Evolutionary conservation across 129 eudicot genomes (phyloP).

Genomic region (Centaurea solstitialis): DNA sequence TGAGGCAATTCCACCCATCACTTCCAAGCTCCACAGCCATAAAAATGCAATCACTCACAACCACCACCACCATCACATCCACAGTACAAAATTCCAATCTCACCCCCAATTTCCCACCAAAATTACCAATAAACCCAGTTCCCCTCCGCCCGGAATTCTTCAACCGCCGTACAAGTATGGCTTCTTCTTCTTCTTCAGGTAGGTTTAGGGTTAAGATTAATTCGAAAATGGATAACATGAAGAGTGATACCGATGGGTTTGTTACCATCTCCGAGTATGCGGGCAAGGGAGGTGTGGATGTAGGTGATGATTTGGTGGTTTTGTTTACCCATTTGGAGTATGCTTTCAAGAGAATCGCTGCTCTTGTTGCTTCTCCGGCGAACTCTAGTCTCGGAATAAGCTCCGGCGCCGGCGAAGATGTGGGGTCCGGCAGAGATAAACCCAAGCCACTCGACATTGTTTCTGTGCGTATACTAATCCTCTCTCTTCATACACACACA

Average conservation of each 20-base stretch:
- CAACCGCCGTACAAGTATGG: slow-evolving; percentile 42
- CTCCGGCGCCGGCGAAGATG: slow-evolving; percentile 29
- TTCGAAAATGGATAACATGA: slow-evolving; percentile 28
- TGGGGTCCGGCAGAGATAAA: slow-evolving; percentile 68
- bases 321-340: slow-evolving; percentile 73
- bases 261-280: slow-evolving; percentile 61
- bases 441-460: slow-evolving; percentile 96
- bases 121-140: slow-evolving; percentile 22
- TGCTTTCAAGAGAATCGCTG: slow-evolving; percentile 90
- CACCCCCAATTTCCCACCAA: slow-evolving; percentile 39
- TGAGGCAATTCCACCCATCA: slow-evolving; percentile 5
- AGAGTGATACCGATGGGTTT: slow-evolving; percentile 15
- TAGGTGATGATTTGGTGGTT: slow-evolving; percentile 79
- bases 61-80: slow-evolving; percentile 41
- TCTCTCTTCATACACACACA: too few relatives aligned
- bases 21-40: slow-evolving; percentile 19
- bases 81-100: slow-evolving; percentile 33
- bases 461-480: slow-evolving; percentile 47
- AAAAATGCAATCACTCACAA: slow-evolving; percentile 66
- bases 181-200: slow-evolving; percentile 32
- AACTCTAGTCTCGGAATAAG: slow-evolving; percentile 56
- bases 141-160: slow-evolving; percentile 9
- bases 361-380: slow-evolving; percentile 93
- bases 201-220: slow-evolving; percentile 42
- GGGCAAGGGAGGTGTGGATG: slow-evolving; percentile 70